phyloP scores from a whole-genome alignment of 208 protist species.

The Leishmania arabica region DNA sequence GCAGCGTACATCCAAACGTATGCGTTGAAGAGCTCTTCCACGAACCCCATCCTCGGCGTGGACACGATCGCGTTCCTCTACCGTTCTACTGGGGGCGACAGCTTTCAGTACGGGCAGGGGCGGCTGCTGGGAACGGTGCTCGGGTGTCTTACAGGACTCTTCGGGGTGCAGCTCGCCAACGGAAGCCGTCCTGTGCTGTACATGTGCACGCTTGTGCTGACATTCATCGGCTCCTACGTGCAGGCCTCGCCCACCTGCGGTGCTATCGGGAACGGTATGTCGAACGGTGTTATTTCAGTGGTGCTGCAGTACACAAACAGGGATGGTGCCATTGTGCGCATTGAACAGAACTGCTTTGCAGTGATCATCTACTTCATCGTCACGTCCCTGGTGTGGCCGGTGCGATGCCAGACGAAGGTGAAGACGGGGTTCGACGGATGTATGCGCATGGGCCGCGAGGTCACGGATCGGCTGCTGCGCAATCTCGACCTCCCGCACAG shows the following conservation, averaged over 20 bases:
- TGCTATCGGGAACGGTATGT: conserved; percentile 72
- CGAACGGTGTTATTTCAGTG: conserved; percentile 83
- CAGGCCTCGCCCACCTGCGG: conserved; percentile 63
- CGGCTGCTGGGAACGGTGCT: conserved; percentile 86
- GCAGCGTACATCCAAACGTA: conserved; percentile 82
- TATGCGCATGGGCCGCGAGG: conserved; percentile 74
- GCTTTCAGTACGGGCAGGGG: conserved; percentile 80
- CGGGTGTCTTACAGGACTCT: conserved; percentile 64
- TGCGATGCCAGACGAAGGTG: conserved; percentile 71
- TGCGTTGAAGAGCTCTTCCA: conserved; percentile 52
- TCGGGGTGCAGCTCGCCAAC: conserved; percentile 71
- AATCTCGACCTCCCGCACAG: conserved; percentile 87
- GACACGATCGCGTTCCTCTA: conserved; percentile 87
- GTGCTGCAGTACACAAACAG: conserved; percentile 67
- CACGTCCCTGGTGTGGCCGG: conserved; percentile 80
- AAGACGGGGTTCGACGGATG: conserved; percentile 70
- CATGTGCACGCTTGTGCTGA: conserved; percentile 55
- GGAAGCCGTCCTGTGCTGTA: conserved; percentile 62
- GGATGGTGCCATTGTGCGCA: conserved; percentile 73
- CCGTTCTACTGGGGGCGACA: conserved; percentile 75
- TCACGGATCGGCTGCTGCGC: conserved; percentile 63
- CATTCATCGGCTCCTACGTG: conserved; percentile 77
- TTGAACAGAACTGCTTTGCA: conserved; percentile 90
- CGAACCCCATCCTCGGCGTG: conserved; percentile 68
- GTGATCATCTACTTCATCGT: conserved; percentile 89